Base-by-base conservation (phyloP, 2,329 filamentous ascomycete genomes). In the Venturia asperata region DNA sequence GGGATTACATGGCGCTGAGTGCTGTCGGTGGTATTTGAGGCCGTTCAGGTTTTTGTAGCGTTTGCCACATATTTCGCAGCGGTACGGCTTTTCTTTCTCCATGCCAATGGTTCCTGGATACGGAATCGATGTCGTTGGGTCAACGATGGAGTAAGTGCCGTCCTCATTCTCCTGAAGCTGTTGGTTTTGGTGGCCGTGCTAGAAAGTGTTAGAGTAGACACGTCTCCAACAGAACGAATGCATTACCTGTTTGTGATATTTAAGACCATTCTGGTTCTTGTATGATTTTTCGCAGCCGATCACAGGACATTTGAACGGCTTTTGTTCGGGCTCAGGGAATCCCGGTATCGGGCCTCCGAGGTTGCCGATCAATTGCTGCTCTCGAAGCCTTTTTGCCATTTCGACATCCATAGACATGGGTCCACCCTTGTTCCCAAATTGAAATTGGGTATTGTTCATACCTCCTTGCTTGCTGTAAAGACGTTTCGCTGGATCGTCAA, bases 31-130 rank as follows among this genome's bases (percentile, higher is more conserved):
- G 74, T 99, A 99, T 86, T 99, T 99, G 68, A 99, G 84, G 7
- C 94, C 94, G 77, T 99, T 99, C 67, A 99, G 78, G 74, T 99
- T 99, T 86, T 99, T 99, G 80, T 99, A 99, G 63, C 94, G 89
- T 81, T 99, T 99, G 72, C 93, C 92, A 74, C 94, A 99, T 13
- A 92, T 89, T 69, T 97, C 92, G 76, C 94, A 99, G 73, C 92
- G 92, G 76, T 97, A 97, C 2, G 94, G 94, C 80, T 99, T 99
- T 80, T 97, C 93, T 76, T 97, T 99, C 79, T 99, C 94, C 94
- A 99, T 99, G n/a, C 94, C 94, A 43, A 96, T 81, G 0, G 94
- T 97, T 41, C 94, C 94, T 0, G 94, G 94, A 69, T 97, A 99
- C 0, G 94, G 94, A 1, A 91, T 85, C 37, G 90, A 94, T 0